Conservation (phyloP, 2,329 filamentous ascomycete genomes). For the Magnaporthiopsis poae region DNA sequence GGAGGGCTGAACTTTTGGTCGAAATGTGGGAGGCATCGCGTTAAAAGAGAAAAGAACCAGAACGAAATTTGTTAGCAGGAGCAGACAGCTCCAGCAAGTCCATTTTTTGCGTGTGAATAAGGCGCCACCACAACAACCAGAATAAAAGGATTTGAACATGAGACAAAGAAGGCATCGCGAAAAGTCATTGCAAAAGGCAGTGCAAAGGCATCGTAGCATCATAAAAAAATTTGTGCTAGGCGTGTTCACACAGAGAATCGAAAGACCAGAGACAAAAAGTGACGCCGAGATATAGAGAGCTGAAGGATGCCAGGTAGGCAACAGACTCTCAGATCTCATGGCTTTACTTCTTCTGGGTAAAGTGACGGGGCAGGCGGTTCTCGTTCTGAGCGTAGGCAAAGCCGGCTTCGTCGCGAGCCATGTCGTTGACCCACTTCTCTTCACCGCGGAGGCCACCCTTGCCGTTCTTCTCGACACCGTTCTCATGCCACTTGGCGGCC, state of each 20-base stretch:
- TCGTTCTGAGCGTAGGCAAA: conserved; percentile 49
- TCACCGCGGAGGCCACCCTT: conserved; percentile 43
- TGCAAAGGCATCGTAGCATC: background rate
- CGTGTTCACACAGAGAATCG: background rate
- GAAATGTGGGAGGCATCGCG: background rate
- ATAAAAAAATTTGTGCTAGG: background rate
- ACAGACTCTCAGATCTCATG: background rate
- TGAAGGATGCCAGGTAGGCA: background rate
- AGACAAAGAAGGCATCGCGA: background rate
- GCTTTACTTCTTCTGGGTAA: conserved; percentile 24
- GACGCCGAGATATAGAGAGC: background rate
- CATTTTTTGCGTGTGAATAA: background rate
- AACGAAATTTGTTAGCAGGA: background rate
- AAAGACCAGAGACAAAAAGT: background rate
- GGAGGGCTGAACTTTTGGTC: background rate
- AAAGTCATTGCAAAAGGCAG: background rate
- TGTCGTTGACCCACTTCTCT: conserved; percentile 62
- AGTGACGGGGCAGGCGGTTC: conserved; percentile 46
- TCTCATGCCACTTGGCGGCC: conserved; percentile 54
- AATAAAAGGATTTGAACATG: background rate
- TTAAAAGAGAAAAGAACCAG: background rate
- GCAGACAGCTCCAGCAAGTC: background rate
- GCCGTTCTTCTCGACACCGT: conserved; percentile 33
- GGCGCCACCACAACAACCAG: background rate
- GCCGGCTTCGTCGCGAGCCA: conserved; percentile 57